These are phyloP conservation scores for Xylariaceae sp. DNA, from an alignment of 2,329 filamentous ascomycete species.

Conservation along the genomic window DNA sequence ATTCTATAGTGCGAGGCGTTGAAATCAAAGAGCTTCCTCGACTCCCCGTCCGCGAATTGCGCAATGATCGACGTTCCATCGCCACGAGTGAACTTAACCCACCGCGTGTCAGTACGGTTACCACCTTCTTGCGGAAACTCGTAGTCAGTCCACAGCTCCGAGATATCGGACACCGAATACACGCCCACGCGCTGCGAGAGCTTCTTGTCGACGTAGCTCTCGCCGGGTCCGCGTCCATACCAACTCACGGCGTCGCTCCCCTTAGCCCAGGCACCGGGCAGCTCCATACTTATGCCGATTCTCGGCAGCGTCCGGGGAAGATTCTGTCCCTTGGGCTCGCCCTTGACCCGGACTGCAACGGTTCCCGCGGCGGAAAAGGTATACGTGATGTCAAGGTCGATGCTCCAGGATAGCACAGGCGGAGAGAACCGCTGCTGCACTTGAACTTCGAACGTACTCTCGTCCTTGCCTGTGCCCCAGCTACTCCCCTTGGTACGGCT, in stretches of 20 bases:
- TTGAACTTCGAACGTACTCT: slow-evolving; percentile 34
- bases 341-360: slow-evolving; percentile 45
- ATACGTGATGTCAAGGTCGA: slow-evolving; percentile 49
- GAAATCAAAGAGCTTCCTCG: slow-evolving; percentile 47
- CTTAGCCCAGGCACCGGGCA: slow-evolving; percentile 20
- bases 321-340: slow-evolving; percentile 41
- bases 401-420: slow-evolving; percentile 58
- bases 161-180: slow-evolving; percentile 37
- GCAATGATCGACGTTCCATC: slow-evolving; percentile 22
- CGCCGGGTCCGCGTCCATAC: slow-evolving; percentile 65
- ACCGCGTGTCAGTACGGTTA: slow-evolving; percentile 60
- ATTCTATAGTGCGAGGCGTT: slow-evolving; percentile 50
- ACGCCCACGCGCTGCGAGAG: slow-evolving; percentile 53
- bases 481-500: slow-evolving; percentile 29
- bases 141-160: slow-evolving; percentile 56
- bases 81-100: slow-evolving; percentile 41
- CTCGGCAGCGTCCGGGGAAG: slow-evolving; percentile 56
- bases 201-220: slow-evolving; percentile 66
- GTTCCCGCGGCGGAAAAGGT: slow-evolving; percentile 43
- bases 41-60: slow-evolving; percentile 24
- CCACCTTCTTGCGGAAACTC: slow-evolving; percentile 66
- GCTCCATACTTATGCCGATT: slow-evolving; percentile 52
- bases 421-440: slow-evolving; percentile 53
- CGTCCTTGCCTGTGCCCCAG: slow-evolving; percentile 21
- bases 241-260: slow-evolving; percentile 38